A percentile compares a stretch with the other conserved stretches of the same genome.
Evolutionary conservation across 2,329 filamentous ascomycete species (phyloP).

Genomic region (Penicillium paneum): DNA sequence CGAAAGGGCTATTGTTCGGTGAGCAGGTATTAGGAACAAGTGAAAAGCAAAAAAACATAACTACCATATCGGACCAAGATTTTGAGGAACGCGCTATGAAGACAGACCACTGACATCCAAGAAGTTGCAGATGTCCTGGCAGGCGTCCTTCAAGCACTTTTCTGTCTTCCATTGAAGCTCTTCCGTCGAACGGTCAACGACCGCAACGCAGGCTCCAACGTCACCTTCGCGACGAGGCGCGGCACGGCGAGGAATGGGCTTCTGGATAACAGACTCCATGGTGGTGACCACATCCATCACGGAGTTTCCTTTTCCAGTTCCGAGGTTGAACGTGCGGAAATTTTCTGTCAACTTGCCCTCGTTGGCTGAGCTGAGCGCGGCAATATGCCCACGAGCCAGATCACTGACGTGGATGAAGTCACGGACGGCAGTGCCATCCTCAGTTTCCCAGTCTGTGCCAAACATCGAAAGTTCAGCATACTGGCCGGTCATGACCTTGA

Average conservation of each 20-base stretch:
- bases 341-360: slow-evolving; percentile 38
- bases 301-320: slow-evolving; percentile 39
- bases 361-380: slow-evolving; percentile 49
- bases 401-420: slow-evolving; percentile 68
- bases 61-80: neutral
- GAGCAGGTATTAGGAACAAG: slow-evolving; percentile 1
- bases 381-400: slow-evolving; percentile 61
- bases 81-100: slow-evolving; percentile 11
- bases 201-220: slow-evolving; percentile 41
- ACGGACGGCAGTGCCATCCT: slow-evolving; percentile 63
- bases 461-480: slow-evolving; percentile 58
- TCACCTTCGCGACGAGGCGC: slow-evolving; percentile 38
- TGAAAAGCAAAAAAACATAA: slow-evolving; percentile 1
- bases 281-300: slow-evolving; percentile 39
- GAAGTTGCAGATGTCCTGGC: slow-evolving; percentile 39
- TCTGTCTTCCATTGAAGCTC: slow-evolving; percentile 52
- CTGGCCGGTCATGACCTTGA: slow-evolving; percentile 58
- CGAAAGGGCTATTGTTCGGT: neutral
- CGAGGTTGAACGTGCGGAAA: slow-evolving; percentile 43
- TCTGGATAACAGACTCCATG: slow-evolving; percentile 40
- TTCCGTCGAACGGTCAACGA: slow-evolving; percentile 42
- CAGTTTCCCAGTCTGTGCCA: slow-evolving; percentile 63
- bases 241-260: slow-evolving; percentile 31
- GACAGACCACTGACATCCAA: slow-evolving; percentile 33
- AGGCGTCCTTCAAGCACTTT: slow-evolving; percentile 39